Evolutionary conservation across 352 stramenopile species (phyloP), one percentile per base, ranked within the genome.

Genomic region (Phytophthora vignae): DNA sequence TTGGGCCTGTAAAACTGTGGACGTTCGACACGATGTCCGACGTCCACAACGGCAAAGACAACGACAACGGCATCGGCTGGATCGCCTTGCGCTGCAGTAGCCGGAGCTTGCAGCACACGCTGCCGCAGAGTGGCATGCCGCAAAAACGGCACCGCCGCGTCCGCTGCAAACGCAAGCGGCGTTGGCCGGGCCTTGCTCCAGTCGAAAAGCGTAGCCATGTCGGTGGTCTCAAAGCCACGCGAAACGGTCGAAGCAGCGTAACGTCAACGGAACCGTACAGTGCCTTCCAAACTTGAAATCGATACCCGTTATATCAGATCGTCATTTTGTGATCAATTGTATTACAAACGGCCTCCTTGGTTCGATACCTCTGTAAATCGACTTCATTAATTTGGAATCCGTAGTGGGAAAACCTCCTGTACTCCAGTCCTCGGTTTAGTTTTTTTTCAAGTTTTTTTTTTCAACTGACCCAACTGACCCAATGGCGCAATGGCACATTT

Each of bases 191-290:
- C 15, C 14, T n/a, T n/a, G 40, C 14, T n/a, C 40, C 40, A 48
- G 40, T 49, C 40, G 40, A 49, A 19, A n/a, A 49, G 40, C 40
- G 40, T 19, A 49, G 40, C 40, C 40, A 49, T 49, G 40, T 49
- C 40, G 40, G 40, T 21, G 15, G 40, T 19, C 14, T 19, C 40
- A 49, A 49, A 49, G 40, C 40, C 40, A 49, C 40, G 40, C 40
- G 40, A 49, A n/a, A 49, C 40, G 40, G 40, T 17, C 40, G 15
- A 5, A 10, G 17, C 17, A 19, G 17, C 40, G 40, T 48, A 31
- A 31, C 27, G 25, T 27, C 25, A 27, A 27, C 25, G 25, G 25
- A 27, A 27, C 25, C 25, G 25, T 27, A 27, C 25, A 27, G 25
- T 27, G 25, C 25, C 25, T 27, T 27, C 25, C 25, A 27, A 27